Evolutionary conservation across 2,329 filamentous ascomycete genomes (phyloP).

Genomic region (Lecanoromycetidae sp.): DNA sequence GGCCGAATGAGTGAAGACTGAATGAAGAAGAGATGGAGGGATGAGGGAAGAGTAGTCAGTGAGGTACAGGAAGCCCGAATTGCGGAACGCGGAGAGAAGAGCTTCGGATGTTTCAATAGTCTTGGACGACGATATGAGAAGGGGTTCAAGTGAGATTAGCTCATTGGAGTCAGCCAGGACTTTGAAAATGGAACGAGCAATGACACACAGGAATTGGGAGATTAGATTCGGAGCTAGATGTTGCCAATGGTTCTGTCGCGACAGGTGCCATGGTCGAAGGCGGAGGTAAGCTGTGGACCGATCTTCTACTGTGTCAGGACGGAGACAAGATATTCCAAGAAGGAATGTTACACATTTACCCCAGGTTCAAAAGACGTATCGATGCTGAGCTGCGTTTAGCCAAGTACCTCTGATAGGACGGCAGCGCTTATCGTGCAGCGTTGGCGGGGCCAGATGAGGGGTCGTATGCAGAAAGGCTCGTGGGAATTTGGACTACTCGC

Average conservation of each 20-base stretch:
- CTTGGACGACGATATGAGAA: constrained; percentile 9
- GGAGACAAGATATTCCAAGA: not conserved
- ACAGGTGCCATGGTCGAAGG: not conserved
- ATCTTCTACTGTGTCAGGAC: not conserved
- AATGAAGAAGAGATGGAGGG: constrained; percentile 42
- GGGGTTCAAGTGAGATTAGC: constrained; percentile 15
- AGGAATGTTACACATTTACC: too few relatives aligned
- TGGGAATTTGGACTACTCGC: too few relatives aligned
- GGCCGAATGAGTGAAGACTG: constrained; percentile 56
- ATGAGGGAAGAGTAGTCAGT: constrained; percentile 58
- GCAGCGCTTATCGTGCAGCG: not conserved
- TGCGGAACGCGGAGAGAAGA: constrained; percentile 69
- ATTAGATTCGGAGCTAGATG: not conserved
- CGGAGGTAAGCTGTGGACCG: not conserved
- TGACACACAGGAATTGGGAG: not conserved
- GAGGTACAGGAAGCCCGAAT: constrained; percentile 80
- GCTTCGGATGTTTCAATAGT: constrained; percentile 52
- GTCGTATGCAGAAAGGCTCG: too few relatives aligned
- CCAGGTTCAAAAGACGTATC: too few relatives aligned
- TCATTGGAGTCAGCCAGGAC: constrained; percentile 2
- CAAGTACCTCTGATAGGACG: too few relatives aligned
- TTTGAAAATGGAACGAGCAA: not conserved
- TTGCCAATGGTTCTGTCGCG: not conserved
- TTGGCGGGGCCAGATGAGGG: too few relatives aligned
- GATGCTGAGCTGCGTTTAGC: too few relatives aligned